A percentile compares a stretch with the other conserved stretches of the same genome.
These are phyloP conservation scores for Peniophora sp. DNA, from an alignment of 1,284 basidiomycete species.

Conservation along the genomic window DNA sequence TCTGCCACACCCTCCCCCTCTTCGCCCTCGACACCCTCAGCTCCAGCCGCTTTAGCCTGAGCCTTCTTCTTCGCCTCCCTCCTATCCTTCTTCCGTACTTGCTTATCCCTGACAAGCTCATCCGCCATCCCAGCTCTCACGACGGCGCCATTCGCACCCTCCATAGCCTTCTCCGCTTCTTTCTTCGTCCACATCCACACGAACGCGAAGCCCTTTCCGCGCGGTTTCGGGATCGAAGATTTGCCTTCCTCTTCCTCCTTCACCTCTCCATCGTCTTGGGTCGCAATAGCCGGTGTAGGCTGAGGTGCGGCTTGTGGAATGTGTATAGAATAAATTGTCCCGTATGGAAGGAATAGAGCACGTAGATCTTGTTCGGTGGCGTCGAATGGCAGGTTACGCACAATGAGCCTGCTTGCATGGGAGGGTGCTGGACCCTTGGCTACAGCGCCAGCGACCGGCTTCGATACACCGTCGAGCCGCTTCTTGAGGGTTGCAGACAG, in stretches of 20 bases:
- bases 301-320: conserved; percentile 43
- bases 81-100: conserved; percentile 23
- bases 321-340: conserved; percentile 82
- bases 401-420: conserved; percentile 78
- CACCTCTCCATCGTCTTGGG: conserved; percentile 20
- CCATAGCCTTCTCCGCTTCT: conserved; percentile 82
- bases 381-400: conserved; percentile 86
- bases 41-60: too few relatives aligned
- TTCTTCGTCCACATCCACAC: conserved; percentile 88
- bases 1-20: conserved; percentile 30
- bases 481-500: conserved; percentile 91
- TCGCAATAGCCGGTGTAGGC: conserved; percentile 12
- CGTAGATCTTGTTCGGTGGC: conserved; percentile 83
- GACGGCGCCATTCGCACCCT: conserved; percentile 75
- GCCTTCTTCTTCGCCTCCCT: conserved; percentile 26
- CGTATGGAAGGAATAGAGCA: conserved; percentile 82
- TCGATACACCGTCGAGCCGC: conserved; percentile 64
- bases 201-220: conserved; percentile 87
- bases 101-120: conserved; percentile 56
- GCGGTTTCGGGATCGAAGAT: conserved; percentile 17
- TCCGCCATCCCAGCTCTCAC: conserved; percentile 64
- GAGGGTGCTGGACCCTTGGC: conserved; percentile 37
- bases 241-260: conserved; percentile 13
- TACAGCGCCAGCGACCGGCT: conserved; percentile 20
- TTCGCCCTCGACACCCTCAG: conserved; percentile 10